Evolutionary conservation across 768 basidiomycete species (phyloP), one percentile per base, ranked within the genome.

Genomic region (Vishniacozyma victoriae): DNA sequence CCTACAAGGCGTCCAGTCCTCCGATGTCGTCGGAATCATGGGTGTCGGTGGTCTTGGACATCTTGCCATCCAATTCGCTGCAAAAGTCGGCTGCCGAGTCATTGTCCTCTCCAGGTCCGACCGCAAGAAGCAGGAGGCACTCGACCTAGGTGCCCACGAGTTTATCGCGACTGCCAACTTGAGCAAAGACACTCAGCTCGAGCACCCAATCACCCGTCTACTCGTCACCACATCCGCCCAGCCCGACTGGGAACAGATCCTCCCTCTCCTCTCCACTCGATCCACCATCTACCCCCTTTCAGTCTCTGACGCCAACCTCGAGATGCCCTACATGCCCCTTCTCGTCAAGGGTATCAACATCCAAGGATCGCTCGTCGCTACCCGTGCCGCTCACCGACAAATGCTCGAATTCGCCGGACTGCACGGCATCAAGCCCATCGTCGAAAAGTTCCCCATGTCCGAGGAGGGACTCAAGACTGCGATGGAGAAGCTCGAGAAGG

Each of bases 101-200:
- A 73, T 76, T 37, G 81, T 76, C 1, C 78, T 82, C 69, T 78
- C 80, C 2, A 79, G 81, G 60, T 76, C 76, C 20, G 58, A 72
- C 23, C 62, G 61, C 44, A 82, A 82, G 69, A 71, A 76, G 62
- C 75, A 76, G 0, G 81, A 82, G 56, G 79, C 79, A 16, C 64
- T 74, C 50, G 74, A 78, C 59, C 72, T 83, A 57, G 82, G 82
- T 1, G 82, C 81, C 0, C 75, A 75, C 19, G 67, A 77, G 39
- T 76, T 79, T 53, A 73, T 82, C 14, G 70, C 74, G n/a, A 81
- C 80, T 38, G 54, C 29, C 15, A 50, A 54, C 22, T 13, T 47
- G 14, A 44, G 18, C 11, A 44, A 55, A 35, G 50, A 41, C 7
- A 15, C 42, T 40, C 29, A 53, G 35, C 19, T 23, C 20, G 29